Evolutionary conservation across 345 rosid species (phyloP).

Genomic region (Syzygium jambos): DNA sequence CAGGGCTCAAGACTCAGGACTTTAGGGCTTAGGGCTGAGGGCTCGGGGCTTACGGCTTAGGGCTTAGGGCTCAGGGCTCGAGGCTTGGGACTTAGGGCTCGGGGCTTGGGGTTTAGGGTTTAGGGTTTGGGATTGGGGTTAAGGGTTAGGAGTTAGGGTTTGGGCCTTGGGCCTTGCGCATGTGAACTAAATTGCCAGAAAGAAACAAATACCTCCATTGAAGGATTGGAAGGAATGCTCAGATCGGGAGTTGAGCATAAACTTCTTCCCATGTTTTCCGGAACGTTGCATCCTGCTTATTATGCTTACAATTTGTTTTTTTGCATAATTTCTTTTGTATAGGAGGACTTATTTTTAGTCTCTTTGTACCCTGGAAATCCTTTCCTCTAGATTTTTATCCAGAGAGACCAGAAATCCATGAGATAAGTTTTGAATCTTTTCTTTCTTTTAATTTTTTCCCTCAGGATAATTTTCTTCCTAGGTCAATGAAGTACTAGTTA

Average conservation of each 20-base stretch:
- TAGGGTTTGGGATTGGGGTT: too few relatives aligned
- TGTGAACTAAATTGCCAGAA: not conserved
- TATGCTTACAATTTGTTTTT: not conserved
- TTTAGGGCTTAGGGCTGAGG: too few relatives aligned
- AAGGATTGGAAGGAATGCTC: not conserved
- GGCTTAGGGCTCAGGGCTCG: too few relatives aligned
- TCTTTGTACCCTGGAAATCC: not conserved
- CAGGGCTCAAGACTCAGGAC: fast-evolving
- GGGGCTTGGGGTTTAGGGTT: too few relatives aligned
- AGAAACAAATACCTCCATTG: not conserved
- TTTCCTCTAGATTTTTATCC: not conserved
- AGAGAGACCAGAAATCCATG: not conserved
- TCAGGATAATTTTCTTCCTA: not conserved
- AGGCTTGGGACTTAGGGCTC: too few relatives aligned
- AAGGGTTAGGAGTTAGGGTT: too few relatives aligned
- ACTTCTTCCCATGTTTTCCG: not conserved
- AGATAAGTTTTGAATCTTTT: not conserved
- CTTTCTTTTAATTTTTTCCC: not conserved
- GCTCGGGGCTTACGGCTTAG: too few relatives aligned
- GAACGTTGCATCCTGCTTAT: not conserved
- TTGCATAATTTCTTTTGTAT: not conserved
- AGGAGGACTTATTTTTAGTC: not conserved
- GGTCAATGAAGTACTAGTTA: not conserved
- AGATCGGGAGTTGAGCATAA: not conserved
- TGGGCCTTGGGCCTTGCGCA: not conserved